These are phyloP conservation scores for Penicillium sp. DNA, from an alignment of 2,329 filamentous ascomycete genomes.

Conservation along the genomic window DNA sequence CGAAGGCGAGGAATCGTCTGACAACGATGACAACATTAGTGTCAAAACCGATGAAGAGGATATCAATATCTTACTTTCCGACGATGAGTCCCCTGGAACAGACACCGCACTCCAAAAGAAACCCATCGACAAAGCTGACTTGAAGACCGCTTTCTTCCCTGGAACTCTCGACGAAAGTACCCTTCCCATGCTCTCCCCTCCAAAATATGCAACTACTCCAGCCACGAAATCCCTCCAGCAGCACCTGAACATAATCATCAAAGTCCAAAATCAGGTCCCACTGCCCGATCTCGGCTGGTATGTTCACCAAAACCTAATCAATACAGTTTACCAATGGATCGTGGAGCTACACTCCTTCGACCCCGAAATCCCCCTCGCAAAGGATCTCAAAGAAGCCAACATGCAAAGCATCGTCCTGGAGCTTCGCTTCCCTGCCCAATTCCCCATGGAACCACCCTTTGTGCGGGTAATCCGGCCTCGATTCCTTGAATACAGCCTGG, in stretches of 20 bases:
- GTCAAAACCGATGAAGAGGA: constrained; percentile 55
- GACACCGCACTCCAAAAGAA: constrained; percentile 4
- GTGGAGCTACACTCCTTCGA: constrained; percentile 87
- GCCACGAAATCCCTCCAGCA: constrained; percentile 66
- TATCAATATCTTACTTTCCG: constrained; percentile 42
- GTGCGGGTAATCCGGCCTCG: constrained; percentile 79
- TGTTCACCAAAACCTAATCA: constrained; percentile 66
- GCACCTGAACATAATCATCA: constrained; percentile 66
- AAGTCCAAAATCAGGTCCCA: constrained; percentile 63
- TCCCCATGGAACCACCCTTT: constrained; percentile 79
- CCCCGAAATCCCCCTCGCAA: constrained; percentile 64
- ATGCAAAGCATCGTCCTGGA: constrained; percentile 75
- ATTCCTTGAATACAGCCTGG: constrained; percentile 69
- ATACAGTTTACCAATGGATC: constrained; percentile 87
- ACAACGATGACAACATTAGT: constrained; percentile 47
- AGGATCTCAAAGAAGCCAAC: constrained; percentile 68
- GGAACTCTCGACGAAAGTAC: constrained; percentile 63
- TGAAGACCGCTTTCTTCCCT: constrained; percentile 65
- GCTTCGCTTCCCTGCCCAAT: constrained; percentile 75
- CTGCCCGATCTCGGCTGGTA: constrained; percentile 79
- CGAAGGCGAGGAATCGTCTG: background rate
- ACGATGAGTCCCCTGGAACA: constrained; percentile 17
- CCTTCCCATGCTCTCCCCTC: constrained; percentile 66
- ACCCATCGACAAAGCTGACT: background rate
- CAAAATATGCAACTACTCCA: constrained; percentile 62